Base-by-base conservation (phyloP, 2,329 filamentous ascomycete species). In the Alternaria ventricosa region DNA sequence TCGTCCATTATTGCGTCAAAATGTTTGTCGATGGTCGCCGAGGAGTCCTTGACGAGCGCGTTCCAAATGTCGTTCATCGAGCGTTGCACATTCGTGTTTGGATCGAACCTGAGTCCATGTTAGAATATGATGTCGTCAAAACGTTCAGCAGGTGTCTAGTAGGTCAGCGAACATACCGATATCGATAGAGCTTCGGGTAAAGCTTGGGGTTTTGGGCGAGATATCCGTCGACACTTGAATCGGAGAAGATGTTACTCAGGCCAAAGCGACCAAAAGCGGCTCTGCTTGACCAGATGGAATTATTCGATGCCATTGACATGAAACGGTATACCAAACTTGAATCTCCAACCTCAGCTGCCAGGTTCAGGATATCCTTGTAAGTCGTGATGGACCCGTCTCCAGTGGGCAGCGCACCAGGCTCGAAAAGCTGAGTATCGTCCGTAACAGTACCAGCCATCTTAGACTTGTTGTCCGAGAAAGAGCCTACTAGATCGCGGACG, bases 21-120 rank as follows among this genome's bases (percentile, higher is more conserved):
- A 79, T 98, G 87, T 18, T 86, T 84, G 67, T 96, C 90, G 46
- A 98, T 87, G 0, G 92, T 92, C 1, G 87, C 85, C 18, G 88
- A 89, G 1, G 93, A 88, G 71, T 98, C 94, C 75, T 96, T 97
- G 57, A 98, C 94, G n/a, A 99, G 83, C 0, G 95, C 91, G 73
- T 92, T 94, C 96, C 96, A 99, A 69, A 99, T 98, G 66, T 96
- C 93, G 61, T 97, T 94, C 96, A 99, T 99, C 1, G 95, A 97
- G 51, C 90, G 87, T 77, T 95, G 93, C 12, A 98, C 96, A 68
- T 97, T 97, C 2, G 90, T 86, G 75, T 97, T 98, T 0, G 96
- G 96, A 78, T 99, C 96, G 65, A 98, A 98, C 41, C 78, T 79
- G 30, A 9, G 23, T 4, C 13, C 8, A 4, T n/a, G 57, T 79